Percentiles rank a stretch among this genome's conserved stretches.
Evolutionary conservation across 176 grass and related monocot species (phyloP).

Genomic region (Urochloa ruziziensis): DNA sequence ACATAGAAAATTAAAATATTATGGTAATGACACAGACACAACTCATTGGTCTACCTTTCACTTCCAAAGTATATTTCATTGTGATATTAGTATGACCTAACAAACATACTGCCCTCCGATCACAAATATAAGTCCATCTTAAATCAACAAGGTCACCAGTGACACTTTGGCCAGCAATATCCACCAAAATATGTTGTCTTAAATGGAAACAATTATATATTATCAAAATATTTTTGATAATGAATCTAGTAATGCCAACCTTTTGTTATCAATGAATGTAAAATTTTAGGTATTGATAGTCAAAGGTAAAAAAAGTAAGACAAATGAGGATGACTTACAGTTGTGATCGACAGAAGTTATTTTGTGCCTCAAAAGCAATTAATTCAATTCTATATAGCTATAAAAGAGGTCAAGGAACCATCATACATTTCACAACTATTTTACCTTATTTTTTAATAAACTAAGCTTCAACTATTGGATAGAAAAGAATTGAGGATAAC

Average conservation of each 20-base stretch:
- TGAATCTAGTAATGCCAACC: neutral
- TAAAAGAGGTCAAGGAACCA: neutral
- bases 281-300: neutral
- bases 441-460: neutral
- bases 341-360: neutral
- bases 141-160: neutral
- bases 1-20: neutral
- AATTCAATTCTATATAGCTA: neutral
- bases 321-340: neutral
- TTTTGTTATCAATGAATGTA: neutral
- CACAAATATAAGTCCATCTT: neutral
- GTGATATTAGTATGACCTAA: slow-evolving; percentile 9
- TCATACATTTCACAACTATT: neutral
- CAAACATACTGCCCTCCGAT: neutral
- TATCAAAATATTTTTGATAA: neutral
- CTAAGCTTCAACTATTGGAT: neutral
- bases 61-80: slow-evolving; percentile 2
- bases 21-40: slow-evolving; percentile 10
- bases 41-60: neutral
- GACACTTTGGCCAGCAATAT: neutral
- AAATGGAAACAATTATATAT: neutral
- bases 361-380: slow-evolving; percentile 6
- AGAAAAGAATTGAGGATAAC: neutral
- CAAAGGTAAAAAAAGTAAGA: neutral
- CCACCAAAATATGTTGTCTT: neutral